phyloP scores from a whole-genome alignment of 2,329 filamentous ascomycete species.

The Triangularia verruculosa region DNA sequence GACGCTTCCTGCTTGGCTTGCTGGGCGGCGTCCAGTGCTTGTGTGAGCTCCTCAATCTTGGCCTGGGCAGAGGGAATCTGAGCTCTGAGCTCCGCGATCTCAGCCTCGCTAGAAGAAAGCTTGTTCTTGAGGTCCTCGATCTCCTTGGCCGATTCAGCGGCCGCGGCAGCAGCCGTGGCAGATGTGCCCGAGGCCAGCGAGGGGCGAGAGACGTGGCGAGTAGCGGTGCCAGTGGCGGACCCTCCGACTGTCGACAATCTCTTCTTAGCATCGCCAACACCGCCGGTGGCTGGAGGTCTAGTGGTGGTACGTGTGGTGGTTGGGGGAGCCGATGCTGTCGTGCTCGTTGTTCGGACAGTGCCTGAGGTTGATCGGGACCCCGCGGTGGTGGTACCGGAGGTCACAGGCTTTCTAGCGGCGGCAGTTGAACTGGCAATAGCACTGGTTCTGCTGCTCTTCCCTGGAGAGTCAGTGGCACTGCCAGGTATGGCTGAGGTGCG shows the following conservation, averaged over 20 bases:
- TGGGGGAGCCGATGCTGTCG: conserved; percentile 37
- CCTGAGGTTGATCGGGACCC: conserved; percentile 34
- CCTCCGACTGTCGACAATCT: conserved; percentile 51
- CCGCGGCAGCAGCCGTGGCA: conserved; percentile 35
- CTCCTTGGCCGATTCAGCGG: conserved; percentile 50
- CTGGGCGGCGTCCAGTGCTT: conserved; percentile 38
- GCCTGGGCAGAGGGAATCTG: conserved; percentile 55
- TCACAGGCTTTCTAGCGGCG: conserved; percentile 36
- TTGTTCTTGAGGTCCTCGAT: conserved; percentile 60
- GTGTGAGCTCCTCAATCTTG: conserved; percentile 53
- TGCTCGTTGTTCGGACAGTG: conserved; percentile 36
- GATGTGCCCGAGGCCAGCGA: conserved; percentile 33
- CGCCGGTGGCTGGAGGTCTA: conserved; percentile 36
- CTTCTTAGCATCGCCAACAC: conserved; percentile 53
- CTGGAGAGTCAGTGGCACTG: conserved; percentile 26
- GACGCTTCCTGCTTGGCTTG: conserved; percentile 38
- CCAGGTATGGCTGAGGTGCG: conserved; percentile 34
- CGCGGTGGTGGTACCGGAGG: conserved; percentile 33
- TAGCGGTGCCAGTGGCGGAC: conserved; percentile 37
- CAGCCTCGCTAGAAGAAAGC: conserved; percentile 55
- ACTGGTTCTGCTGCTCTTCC: conserved; percentile 23
- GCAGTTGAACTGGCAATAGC: conserved; percentile 33
- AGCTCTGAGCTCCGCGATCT: conserved; percentile 55
- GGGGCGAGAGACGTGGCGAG: conserved; percentile 43
- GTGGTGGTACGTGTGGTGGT: conserved; percentile 35